A percentile compares a stretch with the other conserved stretches of the same genome.
These are phyloP conservation scores for Annulohypoxylon truncatum DNA, from an alignment of 2,329 filamentous ascomycete genomes.

Conservation along the genomic window DNA sequence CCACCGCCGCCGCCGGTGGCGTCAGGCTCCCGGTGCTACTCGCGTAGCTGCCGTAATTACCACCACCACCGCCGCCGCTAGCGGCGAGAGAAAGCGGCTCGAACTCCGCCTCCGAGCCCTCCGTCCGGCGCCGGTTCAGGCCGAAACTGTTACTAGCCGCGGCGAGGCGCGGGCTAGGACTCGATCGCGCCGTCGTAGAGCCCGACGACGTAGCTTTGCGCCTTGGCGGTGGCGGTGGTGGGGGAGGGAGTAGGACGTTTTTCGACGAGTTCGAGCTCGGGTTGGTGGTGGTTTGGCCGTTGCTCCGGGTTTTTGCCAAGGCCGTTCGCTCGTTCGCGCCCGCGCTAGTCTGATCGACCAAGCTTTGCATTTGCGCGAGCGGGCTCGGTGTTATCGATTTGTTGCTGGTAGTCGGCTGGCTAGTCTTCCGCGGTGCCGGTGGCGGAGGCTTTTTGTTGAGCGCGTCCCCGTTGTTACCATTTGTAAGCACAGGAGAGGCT, in stretches of 20 bases:
- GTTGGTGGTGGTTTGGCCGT: constrained; percentile 17
- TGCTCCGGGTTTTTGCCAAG: constrained; percentile 5
- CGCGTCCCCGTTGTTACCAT: constrained; percentile 12
- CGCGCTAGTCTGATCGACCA: constrained; percentile 46
- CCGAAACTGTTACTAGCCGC: constrained; percentile 10
- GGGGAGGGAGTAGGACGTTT: constrained; percentile 55
- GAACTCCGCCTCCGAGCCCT: constrained; percentile 56
- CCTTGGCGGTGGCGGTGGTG: constrained; percentile 62
- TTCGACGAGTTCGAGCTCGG: constrained; percentile 16
- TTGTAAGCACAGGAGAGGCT: constrained; percentile 32
- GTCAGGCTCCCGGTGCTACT: constrained; percentile 40
- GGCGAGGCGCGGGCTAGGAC: constrained; percentile 52
- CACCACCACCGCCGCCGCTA: constrained; percentile 30
- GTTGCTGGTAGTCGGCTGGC: constrained; percentile 20
- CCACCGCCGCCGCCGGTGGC: constrained; percentile 45
- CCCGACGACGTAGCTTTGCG: constrained; percentile 57
- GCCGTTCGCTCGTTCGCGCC: constrained; percentile 9
- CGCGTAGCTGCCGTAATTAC: constrained; percentile 31
- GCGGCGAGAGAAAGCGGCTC: constrained; percentile 51
- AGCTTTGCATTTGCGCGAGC: constrained; percentile 56
- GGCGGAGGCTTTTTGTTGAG: constrained; percentile 43
- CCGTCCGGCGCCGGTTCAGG: constrained; percentile 47
- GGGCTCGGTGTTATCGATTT: constrained; percentile 47
- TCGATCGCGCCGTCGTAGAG: constrained; percentile 33
- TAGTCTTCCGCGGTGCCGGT: constrained; percentile 53